Evolutionary conservation across 352 stramenopile species (phyloP), one percentile per base, ranked within the genome.

Genomic region (Lagenidium sp.): DNA sequence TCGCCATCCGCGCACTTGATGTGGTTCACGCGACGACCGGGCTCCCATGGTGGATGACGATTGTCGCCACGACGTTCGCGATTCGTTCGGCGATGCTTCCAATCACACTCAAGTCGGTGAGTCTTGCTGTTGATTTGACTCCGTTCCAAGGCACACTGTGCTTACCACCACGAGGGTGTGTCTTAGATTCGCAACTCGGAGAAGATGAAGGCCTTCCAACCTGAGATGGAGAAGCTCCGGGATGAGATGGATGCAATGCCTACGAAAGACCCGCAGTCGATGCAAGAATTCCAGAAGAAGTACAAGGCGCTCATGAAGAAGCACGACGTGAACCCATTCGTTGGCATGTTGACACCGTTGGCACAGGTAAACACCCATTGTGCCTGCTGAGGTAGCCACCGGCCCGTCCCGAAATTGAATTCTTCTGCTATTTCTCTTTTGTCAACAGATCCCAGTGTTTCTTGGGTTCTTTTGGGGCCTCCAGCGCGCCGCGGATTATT

Each of bases 1-100:
- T 90, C 3, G 78, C 81, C 10, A 82, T 93, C 36, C 76, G 63
- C 20, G 62, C 73, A 25, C 62, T 95, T 22, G 77, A 90, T 45
- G 29, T 74, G 16, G 70, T 92, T 39, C 84, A 95, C 48, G 41
- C 60, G 20, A 87, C 77, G 13, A 88, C 82, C 16, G 79, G 77
- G n/a, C 48, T 94, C 30, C 80, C 80, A 19, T 94, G 82, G 84
- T 94, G 82, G 84, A 76, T 72, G 15, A 94, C 84, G 3, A 84
- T 95, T 48, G 67, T 90, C 13, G 76, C 67, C 12, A 86, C 78
- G 30, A 94, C 81, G n/a, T 54, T 94, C 49, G 60, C 63, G 15
- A 72, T 88, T 30, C 80, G 84, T 37, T 75, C 64, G 16, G 60
- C 53, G 20, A 77, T 92, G 43, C 71, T 94, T 32, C 82, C 82